phyloP scores from a whole-genome alignment of 305 asterid species.

The Stenogyne calaminthoides region DNA sequence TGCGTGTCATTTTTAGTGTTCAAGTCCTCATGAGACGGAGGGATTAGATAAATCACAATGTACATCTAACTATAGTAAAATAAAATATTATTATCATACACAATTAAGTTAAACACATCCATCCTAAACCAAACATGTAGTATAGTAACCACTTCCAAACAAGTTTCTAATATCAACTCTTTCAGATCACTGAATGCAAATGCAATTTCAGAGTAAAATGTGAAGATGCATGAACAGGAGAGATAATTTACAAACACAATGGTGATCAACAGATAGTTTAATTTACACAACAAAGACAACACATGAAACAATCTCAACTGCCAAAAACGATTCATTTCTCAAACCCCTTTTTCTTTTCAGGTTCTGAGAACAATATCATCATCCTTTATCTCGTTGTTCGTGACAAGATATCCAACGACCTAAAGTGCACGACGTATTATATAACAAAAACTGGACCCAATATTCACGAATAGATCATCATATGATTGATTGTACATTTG shows the following conservation, averaged over 20 bases:
- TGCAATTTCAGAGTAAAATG: background rate
- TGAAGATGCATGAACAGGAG: background rate
- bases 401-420: slow-evolving; percentile 21
- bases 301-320: background rate
- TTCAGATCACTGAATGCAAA: background rate
- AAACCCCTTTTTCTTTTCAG: background rate
- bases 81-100: too few relatives aligned
- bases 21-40: too few relatives aligned
- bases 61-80: too few relatives aligned
- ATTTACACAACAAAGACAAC: background rate
- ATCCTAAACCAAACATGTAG: too few relatives aligned
- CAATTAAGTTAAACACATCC: too few relatives aligned
- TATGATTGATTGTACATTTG: slow-evolving; percentile 29
- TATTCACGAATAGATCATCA: slow-evolving; percentile 15
- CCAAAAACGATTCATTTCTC: slow-evolving; percentile 2
- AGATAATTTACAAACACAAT: background rate
- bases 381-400: slow-evolving; percentile 8
- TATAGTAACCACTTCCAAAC: too few relatives aligned
- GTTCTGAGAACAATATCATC: slow-evolving; percentile 16
- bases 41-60: too few relatives aligned
- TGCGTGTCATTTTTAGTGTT: too few relatives aligned
- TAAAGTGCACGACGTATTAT: slow-evolving; percentile 11
- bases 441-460: slow-evolving; percentile 16
- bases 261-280: background rate
- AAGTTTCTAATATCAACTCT: background rate